Evolutionary conservation across 192 early-diverging fungal species (phyloP), one percentile per base, ranked within the genome.

Genomic region (Globomyces pollinis-pini): DNA sequence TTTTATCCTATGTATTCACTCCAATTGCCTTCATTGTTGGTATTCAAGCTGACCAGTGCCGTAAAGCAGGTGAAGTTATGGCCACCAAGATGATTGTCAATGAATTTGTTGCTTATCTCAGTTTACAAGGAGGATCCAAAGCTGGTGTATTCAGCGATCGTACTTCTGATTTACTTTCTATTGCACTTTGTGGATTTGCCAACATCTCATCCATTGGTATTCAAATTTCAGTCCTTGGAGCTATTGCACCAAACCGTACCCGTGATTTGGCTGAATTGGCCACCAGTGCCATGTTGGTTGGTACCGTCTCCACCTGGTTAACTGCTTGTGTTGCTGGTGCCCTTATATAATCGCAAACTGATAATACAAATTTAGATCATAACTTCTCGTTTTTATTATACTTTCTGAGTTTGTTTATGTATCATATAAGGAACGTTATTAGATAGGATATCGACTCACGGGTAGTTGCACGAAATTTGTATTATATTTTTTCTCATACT

Each of bases 121-220:
- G 55, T 53, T 28, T 78, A 24, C 9, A 38, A 20, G 50, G 11
- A 31, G n/a, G 23, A 32, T 53, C 57, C 15, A 54, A 26, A 33
- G 61, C 35, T 23, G 51, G 39, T 31, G 55, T 56, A 24, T 61
- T 68, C 38, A 20, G 16, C 4, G 42, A 38, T 13, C 53, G 70
- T 57, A 70, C 74, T 28, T 24, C 61, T 59, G 51, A 64, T 2
- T 52, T 77, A 23, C 51, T 77, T 24, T 53, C 87, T 26, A 90
- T 88, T 69, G 88, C 90, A 18, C 78, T 88, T 50, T 92, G 90
- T 56, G 87, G 87, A n/a, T 94, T 90, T 59, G 89, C 87, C 24
- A 94, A 92, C 77, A 71, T 91, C 15, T 79, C 79, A 11, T 86
- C 84, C 57, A 85, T 92, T 67, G 91, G 89, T 38, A 86, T 86